Base-by-base conservation (phyloP, 2,329 filamentous ascomycete genomes). In the Diaporthe velutina region DNA sequence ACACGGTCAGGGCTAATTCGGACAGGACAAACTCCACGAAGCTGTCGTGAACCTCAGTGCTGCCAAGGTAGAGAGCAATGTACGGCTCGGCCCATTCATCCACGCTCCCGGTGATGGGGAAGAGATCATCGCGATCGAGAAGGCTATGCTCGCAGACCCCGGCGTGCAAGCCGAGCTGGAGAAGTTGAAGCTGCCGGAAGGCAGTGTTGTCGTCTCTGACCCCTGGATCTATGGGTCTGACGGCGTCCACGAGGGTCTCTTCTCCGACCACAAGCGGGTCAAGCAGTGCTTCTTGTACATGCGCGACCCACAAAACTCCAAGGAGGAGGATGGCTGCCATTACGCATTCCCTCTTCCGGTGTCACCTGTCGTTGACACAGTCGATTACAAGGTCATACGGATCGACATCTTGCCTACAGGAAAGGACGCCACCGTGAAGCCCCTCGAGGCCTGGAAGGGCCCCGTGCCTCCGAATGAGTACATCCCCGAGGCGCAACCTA, bases 321-420 rank as follows among this genome's bases (percentile, higher is more conserved):
- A 83, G 9, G 90, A 93, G 78, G 82, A 83, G n/a, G 92, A 94
- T 79, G 90, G 89, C 55, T 93, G 93, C 79, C 91, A 94, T 80
- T 94, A 94, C 79, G 90, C 92, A 0, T 88, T 93, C 77, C 92
- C 92, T 1, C 84, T 93, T 2, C 86, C 89, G n/a, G 90, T 93
- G 76, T 93, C 91, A 2, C 92, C 92, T 0, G 92, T 94, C 28
- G 85, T 95, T 55, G 91, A 91, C 79, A 89, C 88, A 0, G 87
- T 88, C 54, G 90, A 87, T 2, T 89, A 90, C 83, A 90, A 92
- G 79, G 87, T 95, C 50, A 87, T 93, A 60, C 89, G 93, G 15
- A 93, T 95, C 77, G 93, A 95, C 79, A 86, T 90, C 73, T 82
- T 95, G 5, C 93, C 93, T 1, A 94, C 91, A 4, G 93, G 93